Evolutionary conservation across 306 rosid species (phyloP).

Genomic region (Sindora glabra): DNA sequence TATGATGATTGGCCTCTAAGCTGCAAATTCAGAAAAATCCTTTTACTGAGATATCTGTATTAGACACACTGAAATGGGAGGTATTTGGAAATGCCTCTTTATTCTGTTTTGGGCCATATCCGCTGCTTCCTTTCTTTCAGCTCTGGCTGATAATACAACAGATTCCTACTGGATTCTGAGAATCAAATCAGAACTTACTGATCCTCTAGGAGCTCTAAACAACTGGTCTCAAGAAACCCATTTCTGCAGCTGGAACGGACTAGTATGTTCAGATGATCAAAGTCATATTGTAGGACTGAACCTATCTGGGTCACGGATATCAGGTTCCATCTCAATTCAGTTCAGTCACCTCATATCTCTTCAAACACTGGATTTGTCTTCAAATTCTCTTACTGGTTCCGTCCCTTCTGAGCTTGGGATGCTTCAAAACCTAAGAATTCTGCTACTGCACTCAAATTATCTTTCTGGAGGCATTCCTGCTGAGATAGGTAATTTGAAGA

Average conservation of each 20-base stretch:
- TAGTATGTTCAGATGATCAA: constrained; percentile 53
- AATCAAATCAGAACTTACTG: constrained; percentile 58
- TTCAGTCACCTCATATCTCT: constrained; percentile 45
- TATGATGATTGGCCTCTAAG: constrained; percentile 22
- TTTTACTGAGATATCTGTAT: constrained; percentile 18
- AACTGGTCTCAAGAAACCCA: constrained; percentile 63
- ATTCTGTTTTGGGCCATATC: constrained; percentile 36
- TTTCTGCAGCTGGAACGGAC: constrained; percentile 68
- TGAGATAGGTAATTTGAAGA: constrained; percentile 71
- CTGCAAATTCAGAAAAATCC: too few species aligned
- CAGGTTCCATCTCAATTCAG: constrained; percentile 58
- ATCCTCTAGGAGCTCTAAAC: constrained; percentile 48
- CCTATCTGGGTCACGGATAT: constrained; percentile 61
- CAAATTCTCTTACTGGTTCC: constrained; percentile 57
- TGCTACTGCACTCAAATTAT: constrained; percentile 57
- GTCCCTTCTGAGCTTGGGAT: constrained; percentile 60
- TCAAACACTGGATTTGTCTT: constrained; percentile 76
- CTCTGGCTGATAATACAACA: constrained; percentile 31
- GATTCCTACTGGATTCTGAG: constrained; percentile 59
- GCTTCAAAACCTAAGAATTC: constrained; percentile 51
- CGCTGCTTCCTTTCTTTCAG: constrained; percentile 23
- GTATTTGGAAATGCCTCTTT: constrained; percentile 32
- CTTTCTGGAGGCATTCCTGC: constrained; percentile 73
- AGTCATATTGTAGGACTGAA: constrained; percentile 45
- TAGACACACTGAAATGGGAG: constrained; percentile 27